Evolutionary conservation across 768 basidiomycete species (phyloP), one percentile per base, ranked within the genome.

Genomic region (Hygrophoropsis aurantiaca): DNA sequence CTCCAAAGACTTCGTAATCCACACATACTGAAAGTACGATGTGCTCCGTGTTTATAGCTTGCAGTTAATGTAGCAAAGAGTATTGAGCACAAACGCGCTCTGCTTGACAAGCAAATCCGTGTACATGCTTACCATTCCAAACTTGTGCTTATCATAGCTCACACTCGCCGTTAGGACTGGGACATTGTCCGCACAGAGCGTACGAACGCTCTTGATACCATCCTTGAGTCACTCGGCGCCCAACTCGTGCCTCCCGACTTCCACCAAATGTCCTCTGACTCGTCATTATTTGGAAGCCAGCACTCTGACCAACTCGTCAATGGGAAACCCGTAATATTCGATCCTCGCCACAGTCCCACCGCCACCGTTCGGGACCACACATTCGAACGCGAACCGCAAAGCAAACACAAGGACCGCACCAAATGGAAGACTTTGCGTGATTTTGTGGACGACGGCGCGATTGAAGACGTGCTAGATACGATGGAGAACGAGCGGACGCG

Each of bases 361-460:
- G 66, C 63, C 5, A 66, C 66, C 8, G 61, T 68, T 9, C 55
- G 64, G 5, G 62, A 45, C 37, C 52, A 55, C 51, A 24, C 39
- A 5, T 50, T 59, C 20, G 55, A 57, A 19, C 53, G 40, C 43
- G 58, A 60, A 24, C 51, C 44, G 10, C 42, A 43, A 21, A 54
- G 46, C 3, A 55, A 52, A 24, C 50, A 55, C 46, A 59, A 57
- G 20, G 82, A 85, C 54, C 71, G 81, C 47, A 73, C 70, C 33
- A 74, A 70, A 25, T 91, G 90, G 90, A 92, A 90, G 73, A 87
- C 85, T 0, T 59, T 92, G 26, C 78, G 90, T 26, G 89, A 92
- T 60, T 92, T 93, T 62, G 87, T 91, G 27, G 87, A 91, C 55
- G 90, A 93, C 55, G 75, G 82, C 24, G 85, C 82, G 6, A 82